Base-by-base conservation (phyloP, 768 basidiomycete species). In the Mycena floridula region DNA sequence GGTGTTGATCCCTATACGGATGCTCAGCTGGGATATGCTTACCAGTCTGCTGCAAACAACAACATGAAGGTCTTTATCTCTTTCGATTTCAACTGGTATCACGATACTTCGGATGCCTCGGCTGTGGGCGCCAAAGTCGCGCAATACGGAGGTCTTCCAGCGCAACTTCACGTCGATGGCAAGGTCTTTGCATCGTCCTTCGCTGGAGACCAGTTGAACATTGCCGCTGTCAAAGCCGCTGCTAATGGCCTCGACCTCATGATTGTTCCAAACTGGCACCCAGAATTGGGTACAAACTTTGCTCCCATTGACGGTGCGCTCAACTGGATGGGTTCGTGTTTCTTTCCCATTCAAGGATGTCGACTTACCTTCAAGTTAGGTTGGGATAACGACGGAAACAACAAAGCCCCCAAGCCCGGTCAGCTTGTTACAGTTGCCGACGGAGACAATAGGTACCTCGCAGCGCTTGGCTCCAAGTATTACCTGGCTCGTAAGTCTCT, bases 1-100 rank as follows among this genome's bases (percentile, higher is more conserved):
- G 72, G 72, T 25, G 57, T 54, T 20, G 69, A 72, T 49, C 40
- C 54, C 7, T 73, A 68, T 59, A 65, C 66, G 37, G 58, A 59
- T 25, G 50, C 42, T 13, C 63, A 63, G 30, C 58, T 68, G 13
- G 54, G 52, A 12, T 61, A 67, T 25, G 70, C 72, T 51, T 63
- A 57, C 25, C 57, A 54, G 59, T 66, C 69, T 7, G 67, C 70
- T n/a, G 53, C 53, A 18, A 50, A 58, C 27, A 60, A 54, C 39
- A 40, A 44, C 40, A 51, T 54, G 54, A 54, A 49, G 37, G 54
- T 55, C 41, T 73, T 74, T 65, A 66, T 73, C 50, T 50, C 66
- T 23, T 66, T 66, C 52, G 45, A 67, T 18, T 62, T 60, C 45
- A 55, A 55, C 49, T 55, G 54, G 54, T 55, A 41, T 28, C n/a